Evolutionary conservation across 1,284 basidiomycete genomes (phyloP), one percentile per base, ranked within the genome.

Genomic region (Malassezia equina): DNA sequence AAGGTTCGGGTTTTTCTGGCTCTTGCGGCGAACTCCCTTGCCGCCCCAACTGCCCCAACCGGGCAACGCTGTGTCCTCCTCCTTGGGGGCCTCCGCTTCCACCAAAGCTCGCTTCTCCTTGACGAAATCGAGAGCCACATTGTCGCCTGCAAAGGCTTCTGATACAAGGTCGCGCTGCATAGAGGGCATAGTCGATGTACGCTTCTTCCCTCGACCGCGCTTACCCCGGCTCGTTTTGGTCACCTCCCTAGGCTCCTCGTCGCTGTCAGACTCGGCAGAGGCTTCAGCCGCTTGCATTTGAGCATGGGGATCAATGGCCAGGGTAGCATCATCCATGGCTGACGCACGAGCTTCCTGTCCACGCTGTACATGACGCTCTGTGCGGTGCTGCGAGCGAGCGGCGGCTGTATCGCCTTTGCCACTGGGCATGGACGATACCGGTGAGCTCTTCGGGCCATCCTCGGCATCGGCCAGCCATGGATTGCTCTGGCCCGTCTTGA

Each of bases 21-120:
- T 54, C 33, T 66, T 67, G 47, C 75, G 76, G 59, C 76, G 77
- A 19, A 76, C 74, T 29, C 90, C 90, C 47, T 80, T 78, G 34
- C 93, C 94, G 13, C 85, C 86, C 93, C 93, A 96, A 23, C 85
- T 79, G 33, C 93, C 93, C 93, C 94, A 96, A 28, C 93, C 93
- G 40, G 89, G 84, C n/a, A 96, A 80, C 1, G 88, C 88, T 0
- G 84, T 88, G 72, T 96, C 90, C 29, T 90, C 81, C 56, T 86
- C 83, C 11, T 59, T 56, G 0, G 90, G 88, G 1, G 90, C 90
- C 67, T 96, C 90, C 13, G 80, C 81, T 41, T 86, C 84, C 13
- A 88, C 82, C 72, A 86, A 84, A 36, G 80, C 80, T 33, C 80
- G 80, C 75, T 96, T 96, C 50, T 85, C 83, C 57, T 84, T 84